A percentile compares a stretch with the other conserved stretches of the same genome.
Conservation (phyloP, 2,329 filamentous ascomycete species). For the Daldinia sp. region DNA sequence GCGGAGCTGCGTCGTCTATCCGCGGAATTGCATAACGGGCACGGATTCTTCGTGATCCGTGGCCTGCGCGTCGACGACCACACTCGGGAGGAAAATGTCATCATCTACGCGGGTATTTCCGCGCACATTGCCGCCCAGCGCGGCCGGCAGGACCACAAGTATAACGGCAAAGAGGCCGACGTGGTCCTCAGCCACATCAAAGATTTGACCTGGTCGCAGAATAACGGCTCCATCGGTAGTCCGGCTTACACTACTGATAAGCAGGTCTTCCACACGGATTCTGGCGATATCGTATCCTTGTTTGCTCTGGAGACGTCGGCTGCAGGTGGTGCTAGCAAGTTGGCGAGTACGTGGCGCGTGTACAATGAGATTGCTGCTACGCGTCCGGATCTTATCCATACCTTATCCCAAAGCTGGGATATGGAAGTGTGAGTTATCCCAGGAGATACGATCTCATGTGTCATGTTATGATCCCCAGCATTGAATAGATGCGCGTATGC, state of each 20-base stretch:
- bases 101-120: conserved; percentile 68
- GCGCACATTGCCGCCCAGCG: conserved; percentile 64
- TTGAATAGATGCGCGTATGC: background rate
- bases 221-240: conserved; percentile 58
- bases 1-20: conserved; percentile 60
- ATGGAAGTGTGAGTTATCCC: conserved; percentile 52
- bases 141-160: conserved; percentile 60
- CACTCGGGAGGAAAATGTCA: conserved; percentile 63
- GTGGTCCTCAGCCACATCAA: conserved; percentile 69
- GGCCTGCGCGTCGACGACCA: conserved; percentile 63
- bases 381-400: conserved; percentile 67
- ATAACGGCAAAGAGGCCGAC: conserved; percentile 56
- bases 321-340: conserved; percentile 64
- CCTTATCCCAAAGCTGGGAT: conserved; percentile 62
- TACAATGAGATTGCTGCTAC: conserved; percentile 69
- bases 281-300: conserved; percentile 66
- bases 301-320: conserved; percentile 62
- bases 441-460: background rate
- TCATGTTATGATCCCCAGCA: background rate
- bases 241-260: conserved; percentile 69
- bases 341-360: conserved; percentile 66
- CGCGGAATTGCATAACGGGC: conserved; percentile 62
- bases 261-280: conserved; percentile 70
- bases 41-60: conserved; percentile 69
- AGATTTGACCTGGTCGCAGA: conserved; percentile 58